Conservation (phyloP, 2,329 filamentous ascomycete genomes). For the Neofusicoccum laricinum region DNA sequence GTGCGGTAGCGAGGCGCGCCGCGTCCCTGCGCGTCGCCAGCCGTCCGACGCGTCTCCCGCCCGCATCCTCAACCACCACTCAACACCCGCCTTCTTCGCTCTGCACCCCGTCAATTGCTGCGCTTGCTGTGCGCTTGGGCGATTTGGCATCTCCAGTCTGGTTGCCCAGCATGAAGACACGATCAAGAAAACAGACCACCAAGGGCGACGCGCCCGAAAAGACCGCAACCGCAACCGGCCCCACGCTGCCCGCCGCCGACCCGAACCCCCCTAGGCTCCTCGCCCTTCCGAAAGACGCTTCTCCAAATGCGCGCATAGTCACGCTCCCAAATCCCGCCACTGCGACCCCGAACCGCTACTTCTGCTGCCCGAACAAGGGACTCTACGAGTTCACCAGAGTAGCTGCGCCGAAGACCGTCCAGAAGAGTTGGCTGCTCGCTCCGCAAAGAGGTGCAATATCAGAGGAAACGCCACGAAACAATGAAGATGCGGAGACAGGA, state of each 20-base stretch:
- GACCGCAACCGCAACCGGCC: background rate
- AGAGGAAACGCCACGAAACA: background rate
- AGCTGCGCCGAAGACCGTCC: slow-evolving; percentile 47
- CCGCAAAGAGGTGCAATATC: slow-evolving; percentile 16
- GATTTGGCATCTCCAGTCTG: background rate
- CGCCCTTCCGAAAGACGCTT: slow-evolving; percentile 54
- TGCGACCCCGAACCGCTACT: slow-evolving; percentile 49
- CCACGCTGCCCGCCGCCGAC: slow-evolving; percentile 34
- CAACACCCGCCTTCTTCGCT: background rate
- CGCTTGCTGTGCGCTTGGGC: too few relatives aligned
- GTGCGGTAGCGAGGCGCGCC: slow-evolving; percentile 7
- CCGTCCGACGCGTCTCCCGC: slow-evolving; percentile 11
- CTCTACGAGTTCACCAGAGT: slow-evolving; percentile 62
- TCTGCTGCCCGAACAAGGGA: slow-evolving; percentile 57
- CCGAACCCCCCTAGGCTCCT: slow-evolving; percentile 52
- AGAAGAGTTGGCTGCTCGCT: slow-evolving; percentile 56
- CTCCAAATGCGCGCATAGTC: slow-evolving; percentile 53
- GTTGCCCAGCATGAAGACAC: slow-evolving; percentile 26
- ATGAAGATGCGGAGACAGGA: background rate
- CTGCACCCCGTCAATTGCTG: background rate
- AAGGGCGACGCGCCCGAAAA: slow-evolving; percentile 6
- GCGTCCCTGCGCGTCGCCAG: background rate
- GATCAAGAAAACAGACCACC: slow-evolving; percentile 24
- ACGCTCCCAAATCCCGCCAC: slow-evolving; percentile 56
- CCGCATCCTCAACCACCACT: background rate